A percentile compares a stretch with the other conserved stretches of the same genome.
Conservation (phyloP, 257 asterid species). For the Solanum etuberosum region DNA sequence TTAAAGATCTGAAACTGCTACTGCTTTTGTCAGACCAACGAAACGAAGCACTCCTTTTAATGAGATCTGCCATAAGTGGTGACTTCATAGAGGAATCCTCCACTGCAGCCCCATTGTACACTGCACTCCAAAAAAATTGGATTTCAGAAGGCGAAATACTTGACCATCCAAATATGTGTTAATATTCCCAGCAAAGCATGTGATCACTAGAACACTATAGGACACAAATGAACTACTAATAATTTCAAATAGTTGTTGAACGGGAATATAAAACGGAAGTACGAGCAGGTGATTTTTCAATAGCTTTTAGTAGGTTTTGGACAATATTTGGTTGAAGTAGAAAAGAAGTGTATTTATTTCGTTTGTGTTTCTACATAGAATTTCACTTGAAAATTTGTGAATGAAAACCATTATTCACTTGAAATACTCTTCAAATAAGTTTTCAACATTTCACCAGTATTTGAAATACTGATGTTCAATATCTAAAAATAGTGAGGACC, state of each 20-base stretch:
- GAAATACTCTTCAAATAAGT: background rate
- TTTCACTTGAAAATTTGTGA: background rate
- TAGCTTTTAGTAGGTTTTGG: background rate
- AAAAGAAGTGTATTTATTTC: background rate
- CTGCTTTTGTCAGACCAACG: slow-evolving; percentile 74
- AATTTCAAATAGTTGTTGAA: background rate
- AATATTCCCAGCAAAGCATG: background rate
- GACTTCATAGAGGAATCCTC: slow-evolving; percentile 44
- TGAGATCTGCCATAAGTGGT: slow-evolving; percentile 58
- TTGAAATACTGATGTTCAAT: background rate
- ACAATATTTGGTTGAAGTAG: background rate
- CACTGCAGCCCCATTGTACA: slow-evolving; percentile 44
- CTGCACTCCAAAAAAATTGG: slow-evolving; percentile 26
- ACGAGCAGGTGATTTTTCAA: background rate
- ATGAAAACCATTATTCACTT: background rate
- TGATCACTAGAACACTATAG: background rate
- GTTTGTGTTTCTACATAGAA: background rate
- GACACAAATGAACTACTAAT: background rate
- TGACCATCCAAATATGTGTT: background rate
- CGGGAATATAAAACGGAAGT: background rate
- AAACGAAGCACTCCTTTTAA: slow-evolving; percentile 48
- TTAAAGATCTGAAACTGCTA: slow-evolving; percentile 74
- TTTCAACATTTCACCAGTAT: background rate
- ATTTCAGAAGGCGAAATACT: background rate
- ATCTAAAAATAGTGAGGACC: background rate